Conservation (phyloP, 2,329 filamentous ascomycete species). For the Beauveria caledonica region DNA sequence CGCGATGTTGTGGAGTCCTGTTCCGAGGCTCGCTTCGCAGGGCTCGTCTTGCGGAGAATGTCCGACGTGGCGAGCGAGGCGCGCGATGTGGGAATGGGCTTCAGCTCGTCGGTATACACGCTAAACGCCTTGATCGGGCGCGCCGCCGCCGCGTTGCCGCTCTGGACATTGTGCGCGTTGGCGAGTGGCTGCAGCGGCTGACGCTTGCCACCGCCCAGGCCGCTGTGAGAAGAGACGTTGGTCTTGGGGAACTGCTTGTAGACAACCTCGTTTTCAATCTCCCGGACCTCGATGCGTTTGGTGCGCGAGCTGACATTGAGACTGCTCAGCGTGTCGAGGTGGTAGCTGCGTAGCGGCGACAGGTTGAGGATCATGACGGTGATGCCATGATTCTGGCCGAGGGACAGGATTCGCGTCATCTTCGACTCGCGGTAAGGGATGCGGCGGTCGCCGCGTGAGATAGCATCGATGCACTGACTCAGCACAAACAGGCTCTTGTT, state of each 20-base stretch:
- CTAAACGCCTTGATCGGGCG: conserved; percentile 62
- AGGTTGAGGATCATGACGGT: conserved; percentile 96
- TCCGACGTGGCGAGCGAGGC: conserved; percentile 27
- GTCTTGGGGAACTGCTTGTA: conserved; percentile 65
- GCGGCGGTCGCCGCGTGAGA: conserved; percentile 63
- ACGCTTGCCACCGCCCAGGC: conserved; percentile 32
- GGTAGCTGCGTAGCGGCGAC: conserved; percentile 83
- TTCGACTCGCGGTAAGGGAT: conserved; percentile 94
- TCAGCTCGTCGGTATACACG: conserved; percentile 72
- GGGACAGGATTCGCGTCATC: conserved; percentile 88
- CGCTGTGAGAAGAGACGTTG: conserved; percentile 30
- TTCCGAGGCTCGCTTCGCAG: conserved; percentile 37
- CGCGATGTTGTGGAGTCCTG: conserved; percentile 29
- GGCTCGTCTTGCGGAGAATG: conserved; percentile 22
- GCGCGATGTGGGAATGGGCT: conserved; percentile 29
- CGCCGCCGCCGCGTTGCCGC: conserved; percentile 34
- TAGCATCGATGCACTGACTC: conserved; percentile 92
- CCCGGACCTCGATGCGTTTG: conserved; percentile 91
- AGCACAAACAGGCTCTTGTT: conserved; percentile 96
- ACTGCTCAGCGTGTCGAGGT: conserved; percentile 87
- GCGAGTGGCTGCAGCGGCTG: conserved; percentile 74
- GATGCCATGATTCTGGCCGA: conserved; percentile 91
- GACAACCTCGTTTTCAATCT: conserved; percentile 91
- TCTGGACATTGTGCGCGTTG: conserved; percentile 65
- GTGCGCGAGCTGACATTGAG: conserved; percentile 91